Base-by-base conservation (phyloP, 2,329 filamentous ascomycete genomes). In the Cercospora nicotianae region DNA sequence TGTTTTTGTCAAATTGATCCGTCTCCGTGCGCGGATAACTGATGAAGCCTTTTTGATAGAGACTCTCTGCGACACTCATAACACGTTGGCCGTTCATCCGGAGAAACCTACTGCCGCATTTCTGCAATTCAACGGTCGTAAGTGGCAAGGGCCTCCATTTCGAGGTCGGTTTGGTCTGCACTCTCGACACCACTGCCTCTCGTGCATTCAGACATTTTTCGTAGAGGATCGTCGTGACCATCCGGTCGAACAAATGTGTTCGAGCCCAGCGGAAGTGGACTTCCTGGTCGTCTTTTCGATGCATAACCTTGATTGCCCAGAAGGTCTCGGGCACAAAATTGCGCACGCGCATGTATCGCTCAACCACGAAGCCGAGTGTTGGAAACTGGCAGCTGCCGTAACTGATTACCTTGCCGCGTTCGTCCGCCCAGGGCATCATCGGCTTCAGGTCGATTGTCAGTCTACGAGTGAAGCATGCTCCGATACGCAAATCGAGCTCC, bases 1-100 rank as follows among this genome's bases (percentile, higher is more conserved):
- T 97, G 4, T 87, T 94, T 74, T 88, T 88, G 75, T 97, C 94
- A 76, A 98, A 99, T 33, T 94, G 91, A 79, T 99, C 95, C 0
- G 95, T 99, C 79, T 99, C 95, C 0, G 95, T 99, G 80, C 95
- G 89, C 1, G 95, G 95, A 79, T 99, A 99, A 79, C 94, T 97
- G 80, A 99, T 97, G 81, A 94, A 98, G 0, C 95, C 95, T 79
- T 91, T 93, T 59, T 93, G 94, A 82, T 99, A 99, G 2, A 99
- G 86, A 5, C 84, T 83, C 79, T 99, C 95, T 4, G 95, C 95
- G 26, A 86, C 84, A 60, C 86, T 90, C 94, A 99, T 97, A 55
- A 96, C 92, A 68, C 90, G 87, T 74, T 96, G 91, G 81, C 94
- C 94, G 70, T 90, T 93, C 89, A 99, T 92, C n/a, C 89, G 89